Evolutionary conservation across 345 rosid species (phyloP).

Genomic region (Gossypium longicalyx): DNA sequence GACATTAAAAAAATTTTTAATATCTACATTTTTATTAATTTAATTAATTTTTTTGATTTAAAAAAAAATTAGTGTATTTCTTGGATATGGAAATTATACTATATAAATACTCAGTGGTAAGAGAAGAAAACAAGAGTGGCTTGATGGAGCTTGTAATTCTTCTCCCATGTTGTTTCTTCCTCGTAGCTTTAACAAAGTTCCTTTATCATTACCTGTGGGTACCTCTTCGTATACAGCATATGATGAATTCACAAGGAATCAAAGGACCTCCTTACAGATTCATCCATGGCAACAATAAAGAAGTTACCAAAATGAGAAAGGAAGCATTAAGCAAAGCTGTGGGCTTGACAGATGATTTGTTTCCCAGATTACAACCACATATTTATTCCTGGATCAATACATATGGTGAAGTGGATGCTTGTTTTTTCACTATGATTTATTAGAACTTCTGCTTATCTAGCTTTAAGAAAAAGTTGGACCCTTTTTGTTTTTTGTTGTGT

Average conservation of each 20-base stretch:
- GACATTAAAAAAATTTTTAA: no score
- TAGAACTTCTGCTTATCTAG: neutral
- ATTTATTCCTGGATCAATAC: constrained; percentile 22
- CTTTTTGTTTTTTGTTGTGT: neutral
- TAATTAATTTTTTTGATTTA: no score
- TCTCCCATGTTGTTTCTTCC: constrained; percentile 6
- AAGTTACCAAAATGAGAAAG: neutral
- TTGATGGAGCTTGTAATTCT: constrained; percentile 8
- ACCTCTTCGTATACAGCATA: constrained; percentile 17
- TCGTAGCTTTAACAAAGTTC: constrained; percentile 3
- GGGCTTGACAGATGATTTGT: constrained; percentile 19
- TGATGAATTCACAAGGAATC: constrained; percentile 22
- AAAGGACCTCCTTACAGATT: constrained; percentile 36
- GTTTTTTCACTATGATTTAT: no score
- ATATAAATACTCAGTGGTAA: neutral
- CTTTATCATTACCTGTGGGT: constrained; percentile 26
- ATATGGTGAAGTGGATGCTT: constrained; percentile 13
- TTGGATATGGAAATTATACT: no score
- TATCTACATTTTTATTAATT: no score
- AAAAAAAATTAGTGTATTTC: no score
- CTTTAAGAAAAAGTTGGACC: neutral
- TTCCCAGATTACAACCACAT: constrained; percentile 27
- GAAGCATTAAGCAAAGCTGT: constrained; percentile 5
- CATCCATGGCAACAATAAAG: constrained; percentile 33
- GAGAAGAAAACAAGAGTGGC: neutral